Base-by-base conservation (phyloP, 208 protist genomes). In the Trypanosoma caninum region DNA sequence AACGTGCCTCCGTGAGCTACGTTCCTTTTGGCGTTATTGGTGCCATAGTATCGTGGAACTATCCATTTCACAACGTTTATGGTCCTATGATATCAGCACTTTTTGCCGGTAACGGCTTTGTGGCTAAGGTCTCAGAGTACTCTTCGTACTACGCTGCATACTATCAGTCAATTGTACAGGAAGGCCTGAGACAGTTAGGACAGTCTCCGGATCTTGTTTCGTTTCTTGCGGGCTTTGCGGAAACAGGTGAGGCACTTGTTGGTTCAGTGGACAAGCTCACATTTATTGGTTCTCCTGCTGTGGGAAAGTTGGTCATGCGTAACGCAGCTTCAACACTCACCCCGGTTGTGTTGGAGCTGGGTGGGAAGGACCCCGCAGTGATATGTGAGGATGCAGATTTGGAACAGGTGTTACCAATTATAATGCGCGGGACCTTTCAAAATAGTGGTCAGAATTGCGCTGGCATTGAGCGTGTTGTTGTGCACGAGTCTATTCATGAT, bases 41-140 rank as follows among this genome's bases (percentile, higher is more conserved):
- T 50, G 90, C 86, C 33, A 96, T 97, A 59, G 86, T 96, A 27
- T 92, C 91, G 53, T 97, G 87, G 88, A 98, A 98, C 76, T 98
- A 98, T 75, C 95, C 97, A 13, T 96, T 98, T 65, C 95, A 98
- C 72, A 98, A 97, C 80, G 89, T 97, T 60, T 92, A 89, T 65
- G 88, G 86, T 22, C 89, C 90, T 59, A 91, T 97, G 79, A 96
- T 98, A 63, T 94, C 95, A 35, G 92, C 91, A 37, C 77, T 98
- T 34, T 98, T 97, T 45, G 76, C 94, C 22, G 96, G 96, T 56
- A 98, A 98, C 70, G 91, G 78, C n/a, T 91, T 95, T 61, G 82
- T 98, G 2, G 84, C 93, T 28, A 97, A 98, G 66, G 90, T 97
- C 5, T 97, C 93, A 18, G 94, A 98, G 78, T 97, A 91, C 62